Conservation (phyloP, 2,329 filamentous ascomycete species). For the Monilinia polystroma region DNA sequence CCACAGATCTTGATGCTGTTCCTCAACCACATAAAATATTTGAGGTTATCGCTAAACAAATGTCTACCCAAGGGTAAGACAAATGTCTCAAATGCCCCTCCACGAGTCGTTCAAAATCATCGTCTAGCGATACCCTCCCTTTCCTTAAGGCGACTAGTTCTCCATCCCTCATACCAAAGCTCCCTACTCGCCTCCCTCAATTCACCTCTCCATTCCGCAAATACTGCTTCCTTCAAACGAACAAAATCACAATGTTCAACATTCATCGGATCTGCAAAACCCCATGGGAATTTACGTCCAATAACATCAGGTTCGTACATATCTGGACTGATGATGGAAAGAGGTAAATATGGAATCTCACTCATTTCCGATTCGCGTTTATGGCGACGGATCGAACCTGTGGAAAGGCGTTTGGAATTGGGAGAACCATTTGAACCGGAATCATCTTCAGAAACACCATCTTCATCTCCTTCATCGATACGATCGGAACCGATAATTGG, state of each 20-base stretch:
- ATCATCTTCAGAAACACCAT: conserved; percentile 39
- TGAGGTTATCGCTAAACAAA: neutral
- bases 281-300: conserved; percentile 93
- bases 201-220: conserved; percentile 89
- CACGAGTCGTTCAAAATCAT: conserved; percentile 27
- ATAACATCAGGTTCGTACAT: conserved; percentile 77
- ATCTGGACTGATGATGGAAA: conserved; percentile 93
- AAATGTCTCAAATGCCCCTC: conserved; percentile 8
- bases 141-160: conserved; percentile 61
- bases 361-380: conserved; percentile 46
- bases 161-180: conserved; percentile 95
- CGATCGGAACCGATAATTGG: conserved; percentile 45
- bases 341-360: conserved; percentile 71
- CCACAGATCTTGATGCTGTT: neutral
- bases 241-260: conserved; percentile 91
- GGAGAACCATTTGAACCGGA: conserved; percentile 32
- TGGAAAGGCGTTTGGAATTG: conserved; percentile 38
- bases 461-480: conserved; percentile 59
- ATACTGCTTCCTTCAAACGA: conserved; percentile 86
- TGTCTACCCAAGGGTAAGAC: conserved; percentile 9
- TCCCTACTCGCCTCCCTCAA: conserved; percentile 87
- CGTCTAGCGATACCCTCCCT: conserved; percentile 32
- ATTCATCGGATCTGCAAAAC: conserved; percentile 92
- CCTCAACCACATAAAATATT: neutral
- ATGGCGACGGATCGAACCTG: conserved; percentile 39